A percentile compares a stretch with the other conserved stretches of the same genome.
Evolutionary conservation across 305 asterid genomes (phyloP).

Genomic region (Solanum aculeatissimum): DNA sequence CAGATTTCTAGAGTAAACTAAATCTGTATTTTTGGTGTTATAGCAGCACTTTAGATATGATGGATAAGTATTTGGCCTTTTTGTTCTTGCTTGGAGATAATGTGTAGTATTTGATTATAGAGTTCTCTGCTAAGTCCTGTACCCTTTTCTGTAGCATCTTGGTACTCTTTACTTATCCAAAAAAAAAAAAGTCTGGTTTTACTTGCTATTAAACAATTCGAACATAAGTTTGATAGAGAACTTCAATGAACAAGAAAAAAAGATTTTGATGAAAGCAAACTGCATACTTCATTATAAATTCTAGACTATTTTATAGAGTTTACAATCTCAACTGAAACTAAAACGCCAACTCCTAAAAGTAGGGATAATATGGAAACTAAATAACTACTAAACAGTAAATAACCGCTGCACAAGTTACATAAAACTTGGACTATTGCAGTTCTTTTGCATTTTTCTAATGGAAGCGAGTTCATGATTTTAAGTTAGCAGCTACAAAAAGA

Average conservation of each 20-base stretch:
- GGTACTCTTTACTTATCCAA: not conserved
- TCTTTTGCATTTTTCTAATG: not conserved
- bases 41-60: too few relatives aligned
- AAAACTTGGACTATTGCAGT: not conserved
- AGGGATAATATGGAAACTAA: not conserved
- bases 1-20: too few relatives aligned
- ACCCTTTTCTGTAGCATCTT: not conserved
- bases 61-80: not conserved
- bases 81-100: not conserved
- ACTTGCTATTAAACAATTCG: not conserved
- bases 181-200: not conserved
- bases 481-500: not conserved
- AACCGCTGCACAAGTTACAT: not conserved
- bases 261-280: not conserved
- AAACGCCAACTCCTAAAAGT: not conserved
- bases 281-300: not conserved
- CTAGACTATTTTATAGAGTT: not conserved
- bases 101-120: not conserved
- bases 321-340: not conserved
- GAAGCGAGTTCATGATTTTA: too few relatives aligned
- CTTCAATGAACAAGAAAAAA: not conserved
- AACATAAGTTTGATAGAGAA: not conserved
- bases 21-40: too few relatives aligned
- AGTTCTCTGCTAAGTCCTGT: not conserved
- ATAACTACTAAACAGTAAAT: not conserved